A percentile compares a stretch with the other conserved stretches of the same genome.
Evolutionary conservation across 2,329 filamentous ascomycete species (phyloP).

Genomic region (Rugonectria rugulosa): DNA sequence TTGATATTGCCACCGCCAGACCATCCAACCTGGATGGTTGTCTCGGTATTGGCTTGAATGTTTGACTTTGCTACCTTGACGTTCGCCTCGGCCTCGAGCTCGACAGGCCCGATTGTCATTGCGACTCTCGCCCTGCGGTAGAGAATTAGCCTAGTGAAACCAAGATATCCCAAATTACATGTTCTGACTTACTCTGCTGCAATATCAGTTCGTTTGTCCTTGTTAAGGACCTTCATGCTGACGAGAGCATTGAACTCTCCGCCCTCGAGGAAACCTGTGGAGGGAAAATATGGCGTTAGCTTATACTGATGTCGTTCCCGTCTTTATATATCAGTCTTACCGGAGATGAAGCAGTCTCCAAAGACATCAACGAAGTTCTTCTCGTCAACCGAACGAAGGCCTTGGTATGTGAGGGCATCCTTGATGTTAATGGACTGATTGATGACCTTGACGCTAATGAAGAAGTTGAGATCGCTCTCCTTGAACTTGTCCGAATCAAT

Average conservation of each 20-base stretch:
- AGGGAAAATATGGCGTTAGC: no score
- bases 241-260: slow-evolving; percentile 8
- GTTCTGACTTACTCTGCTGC: no score
- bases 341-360: slow-evolving; percentile 10
- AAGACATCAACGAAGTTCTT: not conserved
- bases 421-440: slow-evolving; percentile 7
- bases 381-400: not conserved
- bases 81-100: no score
- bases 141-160: no score
- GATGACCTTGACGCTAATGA: slow-evolving; percentile 4
- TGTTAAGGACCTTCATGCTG: slow-evolving; percentile 1
- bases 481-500: slow-evolving; percentile 4
- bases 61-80: no score
- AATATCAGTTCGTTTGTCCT: not conserved
- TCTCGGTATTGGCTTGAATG: no score
- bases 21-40: slow-evolving; percentile 5
- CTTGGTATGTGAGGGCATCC: not conserved
- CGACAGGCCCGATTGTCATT: no score
- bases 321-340: no score
- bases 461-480: not conserved
- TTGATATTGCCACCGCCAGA: slow-evolving; percentile 4
- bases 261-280: slow-evolving; percentile 6
- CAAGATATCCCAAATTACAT: no score
- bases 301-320: no score
- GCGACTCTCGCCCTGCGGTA: no score